Conservation (phyloP, 1,284 basidiomycete genomes). For the Papiliotrema nemorosa region DNA sequence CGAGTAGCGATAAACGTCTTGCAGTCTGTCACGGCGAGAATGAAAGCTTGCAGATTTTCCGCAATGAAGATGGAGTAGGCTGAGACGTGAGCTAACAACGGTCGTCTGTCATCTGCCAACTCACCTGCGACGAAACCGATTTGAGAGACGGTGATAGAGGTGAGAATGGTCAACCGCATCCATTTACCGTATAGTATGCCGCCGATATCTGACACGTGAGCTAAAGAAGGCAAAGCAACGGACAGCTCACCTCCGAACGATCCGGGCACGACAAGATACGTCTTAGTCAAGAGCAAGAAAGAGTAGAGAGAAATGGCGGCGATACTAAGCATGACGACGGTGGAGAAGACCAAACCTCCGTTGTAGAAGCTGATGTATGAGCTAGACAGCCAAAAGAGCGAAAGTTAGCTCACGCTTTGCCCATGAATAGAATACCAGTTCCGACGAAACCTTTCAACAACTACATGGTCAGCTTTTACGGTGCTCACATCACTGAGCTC, state of each 20-base stretch:
- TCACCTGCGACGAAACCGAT: slow-evolving; percentile 56
- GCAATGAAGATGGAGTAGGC: slow-evolving; percentile 97
- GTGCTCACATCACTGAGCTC: slow-evolving; percentile 23
- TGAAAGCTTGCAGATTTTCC: slow-evolving; percentile 84
- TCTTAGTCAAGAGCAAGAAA: slow-evolving; percentile 85
- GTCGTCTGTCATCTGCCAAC: slow-evolving; percentile 3
- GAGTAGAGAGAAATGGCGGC: slow-evolving; percentile 88
- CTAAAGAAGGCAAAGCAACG: neutral
- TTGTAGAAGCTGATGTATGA: slow-evolving; percentile 72
- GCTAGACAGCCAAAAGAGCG: neutral
- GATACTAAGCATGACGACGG: slow-evolving; percentile 71
- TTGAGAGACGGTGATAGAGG: slow-evolving; percentile 85
- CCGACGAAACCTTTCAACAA: slow-evolving; percentile 93
- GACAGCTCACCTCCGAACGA: slow-evolving; percentile 76
- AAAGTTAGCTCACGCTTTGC: slow-evolving; percentile 67
- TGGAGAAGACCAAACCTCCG: slow-evolving; percentile 76
- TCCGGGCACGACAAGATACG: slow-evolving; percentile 84
- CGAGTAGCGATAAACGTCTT: slow-evolving; percentile 64
- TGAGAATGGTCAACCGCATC: slow-evolving; percentile 87
- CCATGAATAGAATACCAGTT: slow-evolving; percentile 93
- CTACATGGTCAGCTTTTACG: slow-evolving; percentile 49
- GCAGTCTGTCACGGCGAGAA: slow-evolving; percentile 80
- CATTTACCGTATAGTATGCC: slow-evolving; percentile 85
- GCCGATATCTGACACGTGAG: slow-evolving; percentile 68
- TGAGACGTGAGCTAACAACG: slow-evolving; percentile 34